Evolutionary conservation across 352 stramenopile species (phyloP).

Genomic region (Phytophthora cryptogea): DNA sequence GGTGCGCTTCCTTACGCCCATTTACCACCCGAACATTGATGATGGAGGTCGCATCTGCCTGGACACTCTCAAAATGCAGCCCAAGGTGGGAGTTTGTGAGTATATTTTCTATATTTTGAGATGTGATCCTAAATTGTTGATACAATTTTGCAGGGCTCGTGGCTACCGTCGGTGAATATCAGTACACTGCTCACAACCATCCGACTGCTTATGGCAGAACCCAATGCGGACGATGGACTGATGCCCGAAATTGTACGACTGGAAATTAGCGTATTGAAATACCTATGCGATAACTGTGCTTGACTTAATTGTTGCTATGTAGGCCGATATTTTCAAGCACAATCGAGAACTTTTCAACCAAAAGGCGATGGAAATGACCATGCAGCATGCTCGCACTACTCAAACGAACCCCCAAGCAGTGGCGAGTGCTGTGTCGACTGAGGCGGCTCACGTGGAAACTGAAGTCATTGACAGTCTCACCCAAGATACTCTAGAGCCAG

Average conservation of each 20-base stretch:
- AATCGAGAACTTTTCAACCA: constrained; percentile 71
- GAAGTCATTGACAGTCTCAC: constrained; percentile 15
- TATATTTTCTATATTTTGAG: constrained; percentile 3
- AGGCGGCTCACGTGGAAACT: neutral
- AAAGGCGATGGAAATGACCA: constrained; percentile 68
- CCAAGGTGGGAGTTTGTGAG: constrained; percentile 49
- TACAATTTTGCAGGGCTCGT: constrained; percentile 64
- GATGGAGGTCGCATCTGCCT: constrained; percentile 89
- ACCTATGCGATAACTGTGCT: neutral
- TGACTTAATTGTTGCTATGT: neutral
- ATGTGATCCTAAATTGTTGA: constrained; percentile 2
- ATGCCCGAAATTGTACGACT: constrained; percentile 87
- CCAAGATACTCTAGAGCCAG: constrained; percentile 19
- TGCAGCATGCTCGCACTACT: constrained; percentile 43
- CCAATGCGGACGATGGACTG: constrained; percentile 90
- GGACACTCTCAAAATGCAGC: constrained; percentile 92
- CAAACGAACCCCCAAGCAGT: constrained; percentile 14
- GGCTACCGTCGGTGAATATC: constrained; percentile 92
- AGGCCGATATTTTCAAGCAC: constrained; percentile 84
- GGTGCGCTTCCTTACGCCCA: constrained; percentile 77
- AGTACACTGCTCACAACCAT: constrained; percentile 91
- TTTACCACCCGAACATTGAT: constrained; percentile 89
- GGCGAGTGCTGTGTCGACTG: neutral
- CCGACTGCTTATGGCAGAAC: constrained; percentile 89
- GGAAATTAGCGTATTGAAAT: too few species aligned